These are phyloP conservation scores for Xerocomellus amylosporus DNA, from an alignment of 768 basidiomycete species.

Conservation along the genomic window DNA sequence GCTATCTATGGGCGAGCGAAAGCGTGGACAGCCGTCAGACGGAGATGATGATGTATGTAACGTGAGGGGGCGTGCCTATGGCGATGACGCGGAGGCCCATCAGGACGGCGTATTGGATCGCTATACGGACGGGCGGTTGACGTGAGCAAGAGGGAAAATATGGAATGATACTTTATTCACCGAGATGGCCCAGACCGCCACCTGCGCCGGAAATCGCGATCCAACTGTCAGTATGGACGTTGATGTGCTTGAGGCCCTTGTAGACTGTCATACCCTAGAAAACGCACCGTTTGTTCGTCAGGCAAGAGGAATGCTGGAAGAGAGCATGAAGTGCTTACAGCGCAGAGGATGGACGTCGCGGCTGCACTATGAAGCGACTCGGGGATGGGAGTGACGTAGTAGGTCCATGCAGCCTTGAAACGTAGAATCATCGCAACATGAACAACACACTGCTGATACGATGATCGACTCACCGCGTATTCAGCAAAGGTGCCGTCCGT, in stretches of 20 bases:
- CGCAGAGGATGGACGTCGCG: slow-evolving; percentile 46
- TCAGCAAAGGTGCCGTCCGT: slow-evolving; percentile 45
- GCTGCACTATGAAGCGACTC: slow-evolving; percentile 36
- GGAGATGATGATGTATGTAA: no score
- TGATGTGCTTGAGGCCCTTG: slow-evolving; percentile 41
- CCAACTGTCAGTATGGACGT: slow-evolving; percentile 36
- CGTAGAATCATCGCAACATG: neutral
- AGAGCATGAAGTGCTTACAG: slow-evolving; percentile 20
- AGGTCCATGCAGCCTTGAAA: slow-evolving; percentile 31
- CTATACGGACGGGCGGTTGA: slow-evolving; percentile 13
- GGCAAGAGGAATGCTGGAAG: neutral
- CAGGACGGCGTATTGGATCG: slow-evolving; percentile 44
- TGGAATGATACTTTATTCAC: neutral
- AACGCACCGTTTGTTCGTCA: neutral
- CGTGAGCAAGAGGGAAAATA: neutral
- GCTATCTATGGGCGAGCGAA: slow-evolving; percentile 31
- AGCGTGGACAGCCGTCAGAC: neutral
- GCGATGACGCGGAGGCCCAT: slow-evolving; percentile 47
- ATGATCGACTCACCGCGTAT: slow-evolving; percentile 31
- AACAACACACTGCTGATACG: neutral
- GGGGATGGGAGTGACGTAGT: slow-evolving; percentile 47
- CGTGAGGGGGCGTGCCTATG: slow-evolving; percentile 26
- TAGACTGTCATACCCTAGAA: slow-evolving; percentile 43
- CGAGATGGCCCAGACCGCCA: slow-evolving; percentile 44
- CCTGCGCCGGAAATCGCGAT: slow-evolving; percentile 41